A percentile compares a stretch with the other conserved stretches of the same genome.
These are phyloP conservation scores for Diaporthe destruens DNA, from an alignment of 2,329 filamentous ascomycete genomes.

Conservation along the genomic window DNA sequence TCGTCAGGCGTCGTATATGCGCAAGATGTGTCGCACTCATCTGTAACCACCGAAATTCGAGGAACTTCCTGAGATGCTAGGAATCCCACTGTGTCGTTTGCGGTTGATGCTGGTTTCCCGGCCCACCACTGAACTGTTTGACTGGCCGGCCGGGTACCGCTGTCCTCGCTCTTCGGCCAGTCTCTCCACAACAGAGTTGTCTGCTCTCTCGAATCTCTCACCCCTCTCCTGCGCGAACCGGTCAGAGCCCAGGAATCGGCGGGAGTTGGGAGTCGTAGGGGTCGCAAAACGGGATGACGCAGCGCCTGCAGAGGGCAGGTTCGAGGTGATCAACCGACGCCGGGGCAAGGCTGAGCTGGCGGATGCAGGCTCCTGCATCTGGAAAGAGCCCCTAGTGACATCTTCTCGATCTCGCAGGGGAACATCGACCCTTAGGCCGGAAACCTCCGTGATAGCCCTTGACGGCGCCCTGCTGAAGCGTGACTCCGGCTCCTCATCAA, in stretches of 20 bases:
- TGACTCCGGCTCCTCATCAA: constrained; percentile 63
- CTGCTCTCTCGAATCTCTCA: constrained; percentile 43
- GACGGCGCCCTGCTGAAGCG: constrained; percentile 69
- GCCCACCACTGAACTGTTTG: constrained; percentile 53
- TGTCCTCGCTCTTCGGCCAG: constrained; percentile 57
- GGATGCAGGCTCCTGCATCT: constrained; percentile 52
- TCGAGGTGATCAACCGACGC: constrained; percentile 64
- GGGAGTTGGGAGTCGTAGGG: constrained; percentile 54
- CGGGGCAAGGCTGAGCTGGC: constrained; percentile 64
- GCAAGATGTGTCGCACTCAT: constrained; percentile 48
- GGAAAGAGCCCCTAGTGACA: constrained; percentile 19
- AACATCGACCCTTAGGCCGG: constrained; percentile 56
- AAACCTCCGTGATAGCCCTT: constrained; percentile 69
- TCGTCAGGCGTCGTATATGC: constrained; percentile 18
- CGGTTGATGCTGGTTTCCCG: constrained; percentile 61
- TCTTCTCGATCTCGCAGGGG: constrained; percentile 41
- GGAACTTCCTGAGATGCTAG: constrained; percentile 54
- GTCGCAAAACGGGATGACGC: constrained; percentile 56
- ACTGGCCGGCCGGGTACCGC: constrained; percentile 59
- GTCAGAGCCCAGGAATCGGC: constrained; percentile 61
- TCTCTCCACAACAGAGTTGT: constrained; percentile 53
- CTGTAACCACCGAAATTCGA: constrained; percentile 59
- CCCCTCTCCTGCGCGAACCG: constrained; percentile 55
- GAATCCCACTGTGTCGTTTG: constrained; percentile 59
- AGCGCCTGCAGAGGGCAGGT: constrained; percentile 50